Conservation (phyloP, 352 stramenopile species). For the Pythium phragmiticola region DNA sequence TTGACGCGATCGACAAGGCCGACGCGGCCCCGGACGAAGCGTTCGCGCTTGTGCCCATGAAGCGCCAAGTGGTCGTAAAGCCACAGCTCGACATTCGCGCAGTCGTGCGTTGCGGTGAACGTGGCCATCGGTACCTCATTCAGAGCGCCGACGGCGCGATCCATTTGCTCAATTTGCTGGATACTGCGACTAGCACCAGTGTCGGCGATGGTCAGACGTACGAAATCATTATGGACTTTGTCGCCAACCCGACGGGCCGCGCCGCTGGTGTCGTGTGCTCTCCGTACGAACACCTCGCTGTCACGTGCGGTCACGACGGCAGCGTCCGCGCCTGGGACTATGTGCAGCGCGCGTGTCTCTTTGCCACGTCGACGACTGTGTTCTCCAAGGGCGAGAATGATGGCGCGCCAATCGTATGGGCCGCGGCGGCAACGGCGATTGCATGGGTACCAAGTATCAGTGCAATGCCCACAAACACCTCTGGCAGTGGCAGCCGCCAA, state of each 20-base stretch:
- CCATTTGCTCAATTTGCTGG: constrained; percentile 45
- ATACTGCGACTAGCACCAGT: neutral
- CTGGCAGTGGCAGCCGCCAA: constrained; percentile 55
- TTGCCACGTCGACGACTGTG: constrained; percentile 21
- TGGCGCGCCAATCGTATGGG: constrained; percentile 30
- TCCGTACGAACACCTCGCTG: constrained; percentile 85
- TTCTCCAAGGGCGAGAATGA: constrained; percentile 18
- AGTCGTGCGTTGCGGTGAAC: constrained; percentile 43
- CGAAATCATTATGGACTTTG: constrained; percentile 51
- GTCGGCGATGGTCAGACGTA: constrained; percentile 30
- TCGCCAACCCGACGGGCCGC: constrained; percentile 61
- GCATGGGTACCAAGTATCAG: constrained; percentile 62
- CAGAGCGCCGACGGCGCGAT: constrained; percentile 57
- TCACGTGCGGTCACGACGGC: constrained; percentile 84
- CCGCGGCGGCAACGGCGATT: constrained; percentile 55
- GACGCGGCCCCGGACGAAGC: constrained; percentile 81
- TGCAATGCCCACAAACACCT: constrained; percentile 39
- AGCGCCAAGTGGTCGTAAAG: constrained; percentile 53
- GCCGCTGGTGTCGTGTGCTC: constrained; percentile 78
- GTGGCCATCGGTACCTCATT: constrained; percentile 44
- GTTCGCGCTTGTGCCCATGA: constrained; percentile 70
- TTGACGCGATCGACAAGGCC: constrained; percentile 81
- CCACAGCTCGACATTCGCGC: constrained; percentile 67
- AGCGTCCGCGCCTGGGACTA: constrained; percentile 90
- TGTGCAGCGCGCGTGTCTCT: constrained; percentile 47